Evolutionary conservation across 2,329 filamentous ascomycete species (phyloP), one percentile per base, ranked within the genome.

Genomic region (Fusarium drepaniforme): DNA sequence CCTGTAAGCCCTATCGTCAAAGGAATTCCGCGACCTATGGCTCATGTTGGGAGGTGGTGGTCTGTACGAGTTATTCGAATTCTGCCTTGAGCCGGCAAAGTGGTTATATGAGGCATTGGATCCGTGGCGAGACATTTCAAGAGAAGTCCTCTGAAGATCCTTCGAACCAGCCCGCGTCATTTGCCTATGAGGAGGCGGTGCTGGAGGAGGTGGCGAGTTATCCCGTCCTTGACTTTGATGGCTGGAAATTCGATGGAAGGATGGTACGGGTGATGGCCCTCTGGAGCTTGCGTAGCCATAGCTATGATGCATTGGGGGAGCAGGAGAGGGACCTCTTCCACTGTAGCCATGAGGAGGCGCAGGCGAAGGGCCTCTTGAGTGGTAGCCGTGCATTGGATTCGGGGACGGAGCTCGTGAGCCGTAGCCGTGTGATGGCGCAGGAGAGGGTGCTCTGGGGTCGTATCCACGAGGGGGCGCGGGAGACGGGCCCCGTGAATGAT

Each of bases 171-270:
- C 80, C 73, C 64, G 83, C 79, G 74, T 78, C 23, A 86, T 88
- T 82, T 95, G 94, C 9, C 95, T 92, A 73, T 97, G 96, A 8
- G 96, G 95, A 11, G 93, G 93, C 0, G 96, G 95, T 3, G 95
- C 92, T 3, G 95, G 95, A 9, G 95, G 95, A 21, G 95, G 94
- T 11, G 93, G 93, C 23, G 90, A 91, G 46, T 89, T 88, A 42
- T 85, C 84, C 53, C 86, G 82, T 23, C 84, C 79, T 67, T 80
- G 69, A 16, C 72, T 76, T 40, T 72, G 68, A 33, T 76, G 78
- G 64, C 78, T 79, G 7, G 75, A 75, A 33, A 72, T 67, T 49
- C 77, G 77, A 46, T 68, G 73, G 30, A 79, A 83, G 5, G 71
- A 79, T 13, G 85, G 86, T 74, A 68, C 84, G 75, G 77, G 85